Percentiles rank a stretch among this genome's conserved stretches.
These are phyloP conservation scores for Coffea humblotiana DNA, from an alignment of 305 asterid genomes.

Conservation along the genomic window DNA sequence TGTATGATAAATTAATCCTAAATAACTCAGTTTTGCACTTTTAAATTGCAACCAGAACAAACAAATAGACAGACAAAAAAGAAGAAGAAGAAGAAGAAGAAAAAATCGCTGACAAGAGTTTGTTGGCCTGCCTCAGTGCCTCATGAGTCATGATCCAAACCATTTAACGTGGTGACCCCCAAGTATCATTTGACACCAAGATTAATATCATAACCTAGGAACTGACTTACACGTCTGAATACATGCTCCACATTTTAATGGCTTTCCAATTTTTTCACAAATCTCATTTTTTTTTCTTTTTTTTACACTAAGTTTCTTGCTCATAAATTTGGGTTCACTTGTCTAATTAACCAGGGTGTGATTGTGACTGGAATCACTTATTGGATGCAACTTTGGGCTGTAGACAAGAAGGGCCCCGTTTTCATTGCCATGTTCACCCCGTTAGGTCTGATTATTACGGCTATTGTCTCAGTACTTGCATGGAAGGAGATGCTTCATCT, in stretches of 20 bases:
- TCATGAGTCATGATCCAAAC: no score
- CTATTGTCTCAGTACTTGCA: slow-evolving; percentile 45
- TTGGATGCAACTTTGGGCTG: slow-evolving; percentile 62
- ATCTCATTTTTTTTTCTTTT: neutral
- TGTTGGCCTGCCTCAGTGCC: neutral
- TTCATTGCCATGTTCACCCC: slow-evolving; percentile 62
- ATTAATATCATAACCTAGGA: neutral
- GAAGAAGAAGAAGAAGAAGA: neutral
- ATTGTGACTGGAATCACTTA: slow-evolving; percentile 59
- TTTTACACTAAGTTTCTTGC: neutral
- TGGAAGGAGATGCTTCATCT: slow-evolving; percentile 54
- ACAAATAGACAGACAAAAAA: neutral
- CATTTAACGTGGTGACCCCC: no score
- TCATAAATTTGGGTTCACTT: neutral
- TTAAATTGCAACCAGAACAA: neutral
- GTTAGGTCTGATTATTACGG: slow-evolving; percentile 56
- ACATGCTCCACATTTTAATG: neutral
- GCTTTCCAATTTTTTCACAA: neutral
- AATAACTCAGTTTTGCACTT: neutral
- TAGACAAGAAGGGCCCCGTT: slow-evolving; percentile 74
- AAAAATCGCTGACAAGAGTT: neutral
- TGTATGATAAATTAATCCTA: neutral
- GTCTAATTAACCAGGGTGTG: slow-evolving; percentile 44
- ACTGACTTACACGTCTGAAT: neutral
- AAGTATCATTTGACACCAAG: neutral